phyloP scores from a whole-genome alignment of 2,329 filamentous ascomycete species.

The Aspergillus transmontanensis region DNA sequence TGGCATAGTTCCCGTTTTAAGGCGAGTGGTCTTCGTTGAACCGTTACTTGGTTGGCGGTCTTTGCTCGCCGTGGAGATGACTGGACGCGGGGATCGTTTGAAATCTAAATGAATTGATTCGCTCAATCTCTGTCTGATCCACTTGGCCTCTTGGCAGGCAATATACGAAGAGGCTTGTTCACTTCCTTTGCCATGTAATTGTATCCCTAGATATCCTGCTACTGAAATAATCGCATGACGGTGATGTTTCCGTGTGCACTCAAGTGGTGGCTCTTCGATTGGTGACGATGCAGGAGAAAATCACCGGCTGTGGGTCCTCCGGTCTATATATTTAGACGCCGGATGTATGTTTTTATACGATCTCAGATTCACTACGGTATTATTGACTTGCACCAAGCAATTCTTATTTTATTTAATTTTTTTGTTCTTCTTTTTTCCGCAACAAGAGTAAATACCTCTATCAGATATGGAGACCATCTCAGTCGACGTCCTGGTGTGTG shows the following conservation, averaged over 20 bases:
- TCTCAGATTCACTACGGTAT: not conserved
- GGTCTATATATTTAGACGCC: slow-evolving; percentile 13
- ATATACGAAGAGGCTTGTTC: too few relatives aligned
- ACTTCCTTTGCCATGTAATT: too few relatives aligned
- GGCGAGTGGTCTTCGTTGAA: not conserved
- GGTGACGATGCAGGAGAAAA: not conserved
- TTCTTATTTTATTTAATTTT: not conserved
- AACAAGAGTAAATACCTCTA: not conserved
- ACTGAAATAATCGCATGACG: too few relatives aligned
- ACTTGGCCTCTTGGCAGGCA: not conserved
- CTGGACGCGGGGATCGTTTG: too few relatives aligned
- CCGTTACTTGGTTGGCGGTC: not conserved
- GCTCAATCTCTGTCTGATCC: not conserved
- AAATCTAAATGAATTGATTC: not conserved
- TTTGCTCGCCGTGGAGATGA: too few relatives aligned
- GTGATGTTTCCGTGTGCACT: too few relatives aligned
- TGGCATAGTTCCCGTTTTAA: not conserved
- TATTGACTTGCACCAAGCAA: not conserved
- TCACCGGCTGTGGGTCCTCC: slow-evolving; percentile 1
- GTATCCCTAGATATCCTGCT: not conserved
- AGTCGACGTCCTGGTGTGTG: slow-evolving; percentile 31
- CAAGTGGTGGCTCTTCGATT: not conserved
- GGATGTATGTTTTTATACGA: not conserved
- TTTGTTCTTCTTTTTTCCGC: not conserved
- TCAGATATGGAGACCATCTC: slow-evolving; percentile 20